Percentiles rank a stretch among this genome's conserved stretches.
These are phyloP conservation scores for Myxozyma kluyveri DNA, from an alignment of 805 yeast genomes.

Conservation along the genomic window DNA sequence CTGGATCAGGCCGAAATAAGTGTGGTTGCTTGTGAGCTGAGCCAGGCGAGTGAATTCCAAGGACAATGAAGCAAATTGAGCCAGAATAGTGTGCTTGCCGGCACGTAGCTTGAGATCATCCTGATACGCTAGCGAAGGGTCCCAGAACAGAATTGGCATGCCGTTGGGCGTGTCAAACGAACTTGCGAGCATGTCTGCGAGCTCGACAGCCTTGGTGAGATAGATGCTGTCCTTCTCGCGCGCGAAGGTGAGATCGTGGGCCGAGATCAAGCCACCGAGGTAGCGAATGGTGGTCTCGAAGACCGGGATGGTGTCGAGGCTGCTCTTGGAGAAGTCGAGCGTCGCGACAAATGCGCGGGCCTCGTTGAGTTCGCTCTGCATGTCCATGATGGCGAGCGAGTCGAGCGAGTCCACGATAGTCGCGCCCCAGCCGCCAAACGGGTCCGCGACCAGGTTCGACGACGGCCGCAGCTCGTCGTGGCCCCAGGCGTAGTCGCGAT, in stretches of 20 bases:
- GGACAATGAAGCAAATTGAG: conserved; percentile 51
- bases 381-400: conserved; percentile 49
- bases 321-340: conserved; percentile 44
- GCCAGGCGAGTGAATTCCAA: conserved; percentile 54
- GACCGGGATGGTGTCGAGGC: conserved; percentile 47
- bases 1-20: conserved; percentile 49
- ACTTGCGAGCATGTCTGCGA: conserved; percentile 51
- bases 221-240: conserved; percentile 37
- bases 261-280: conserved; percentile 54
- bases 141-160: conserved; percentile 49
- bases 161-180: conserved; percentile 60
- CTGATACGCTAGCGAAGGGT: conserved; percentile 40
- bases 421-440: conserved; percentile 54
- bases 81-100: conserved; percentile 38
- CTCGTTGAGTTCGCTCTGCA: conserved; percentile 41
- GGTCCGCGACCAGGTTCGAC: conserved; percentile 37
- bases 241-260: conserved; percentile 47
- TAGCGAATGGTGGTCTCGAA: conserved; percentile 54
- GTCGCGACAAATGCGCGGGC: conserved; percentile 41
- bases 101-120: conserved; percentile 32
- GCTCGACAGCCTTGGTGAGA: conserved; percentile 44
- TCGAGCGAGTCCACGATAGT: conserved; percentile 54
- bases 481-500: conserved; percentile 46
- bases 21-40: conserved; percentile 49
- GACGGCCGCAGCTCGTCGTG: conserved; percentile 48